These are phyloP conservation scores for Cutaneotrichosporon sp. DNA, from an alignment of 1,284 basidiomycete species.

Conservation along the genomic window DNA sequence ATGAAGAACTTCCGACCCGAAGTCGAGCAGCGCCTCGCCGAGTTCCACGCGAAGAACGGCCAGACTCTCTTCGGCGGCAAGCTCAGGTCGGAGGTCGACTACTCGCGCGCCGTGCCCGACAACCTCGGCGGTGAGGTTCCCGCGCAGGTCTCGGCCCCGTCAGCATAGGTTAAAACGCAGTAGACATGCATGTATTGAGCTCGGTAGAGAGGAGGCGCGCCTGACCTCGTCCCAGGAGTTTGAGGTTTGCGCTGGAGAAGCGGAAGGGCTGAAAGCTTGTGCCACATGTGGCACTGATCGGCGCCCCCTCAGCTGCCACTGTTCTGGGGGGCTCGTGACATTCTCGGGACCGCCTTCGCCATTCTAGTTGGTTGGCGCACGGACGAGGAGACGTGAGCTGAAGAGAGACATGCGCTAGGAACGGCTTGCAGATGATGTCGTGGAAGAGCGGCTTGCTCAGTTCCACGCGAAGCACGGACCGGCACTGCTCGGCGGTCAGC, in stretches of 20 bases:
- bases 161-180: slow-evolving; percentile 15
- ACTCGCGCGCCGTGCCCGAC: slow-evolving; percentile 74
- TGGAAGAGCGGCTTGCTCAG: slow-evolving; percentile 79
- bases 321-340: too few species aligned
- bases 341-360: too few species aligned
- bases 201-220: background rate
- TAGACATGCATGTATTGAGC: slow-evolving; percentile 15
- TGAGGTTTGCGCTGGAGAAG: too few species aligned
- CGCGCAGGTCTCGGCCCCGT: slow-evolving; percentile 2
- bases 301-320: too few species aligned
- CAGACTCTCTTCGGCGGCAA: slow-evolving; percentile 86
- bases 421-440: too few species aligned
- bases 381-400: too few species aligned
- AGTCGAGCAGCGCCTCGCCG: slow-evolving; percentile 81
- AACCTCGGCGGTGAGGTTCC: slow-evolving; percentile 63
- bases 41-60: slow-evolving; percentile 77
- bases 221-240: too few species aligned
- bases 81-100: slow-evolving; percentile 69
- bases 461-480: slow-evolving; percentile 79
- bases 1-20: slow-evolving; percentile 96
- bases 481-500: slow-evolving; percentile 84
- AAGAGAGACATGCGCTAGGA: too few species aligned
- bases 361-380: too few species aligned
- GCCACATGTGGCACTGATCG: too few species aligned
- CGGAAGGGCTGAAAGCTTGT: too few species aligned